Evolutionary conservation across 805 yeast species (phyloP), one percentile per base, ranked within the genome.

Genomic region (Metschnikowia aberdeeniae): DNA sequence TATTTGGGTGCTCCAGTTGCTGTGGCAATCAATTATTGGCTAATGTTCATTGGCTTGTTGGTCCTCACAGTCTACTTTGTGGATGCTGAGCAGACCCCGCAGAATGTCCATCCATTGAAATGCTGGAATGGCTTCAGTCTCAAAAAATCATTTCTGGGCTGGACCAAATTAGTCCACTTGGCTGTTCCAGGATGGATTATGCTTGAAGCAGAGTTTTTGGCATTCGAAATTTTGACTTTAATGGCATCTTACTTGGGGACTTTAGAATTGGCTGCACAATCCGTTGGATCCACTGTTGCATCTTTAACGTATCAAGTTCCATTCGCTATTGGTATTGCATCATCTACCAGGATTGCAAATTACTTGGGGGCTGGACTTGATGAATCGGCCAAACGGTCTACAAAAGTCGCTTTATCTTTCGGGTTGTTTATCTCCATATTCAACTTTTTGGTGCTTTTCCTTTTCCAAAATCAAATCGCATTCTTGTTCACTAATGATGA

Each of bases 1-100:
- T 78, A 77, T 55, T 57, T 73, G 40, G 84, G 84, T 5, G 82
- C 82, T 2, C 83, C 84, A 5, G 60, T 77, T n/a, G 77, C 82
- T 2, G 81, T 78, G 13, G 75, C 77, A 9, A 74, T 77, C 38
- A 78, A 78, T 50, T 77, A 77, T 54, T 77, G 81, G 79, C 50
- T 75, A 12, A 78, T 78, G 83, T 77, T 78, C 4, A 27, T 68
- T 14, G 73, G 77, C 17, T 60, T 78, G 32, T 53, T 67, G 4
- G 47, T 65, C 14, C 66, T 70, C 35, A 68, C 77, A 1, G 31
- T 67, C 3, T 67, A 56, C 45, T 59, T 61, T n/a, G 64, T 70
- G 4, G 60, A 62, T 39, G 60, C 69, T 5, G 63, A 66, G 31
- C 66, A 68, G 43, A 68, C 80, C 6, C 68, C 76, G 19, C 64